Evolutionary conservation across 106 monocot species (phyloP), one percentile per base, ranked within the genome.

Genomic region (Vanilla planifolia): DNA sequence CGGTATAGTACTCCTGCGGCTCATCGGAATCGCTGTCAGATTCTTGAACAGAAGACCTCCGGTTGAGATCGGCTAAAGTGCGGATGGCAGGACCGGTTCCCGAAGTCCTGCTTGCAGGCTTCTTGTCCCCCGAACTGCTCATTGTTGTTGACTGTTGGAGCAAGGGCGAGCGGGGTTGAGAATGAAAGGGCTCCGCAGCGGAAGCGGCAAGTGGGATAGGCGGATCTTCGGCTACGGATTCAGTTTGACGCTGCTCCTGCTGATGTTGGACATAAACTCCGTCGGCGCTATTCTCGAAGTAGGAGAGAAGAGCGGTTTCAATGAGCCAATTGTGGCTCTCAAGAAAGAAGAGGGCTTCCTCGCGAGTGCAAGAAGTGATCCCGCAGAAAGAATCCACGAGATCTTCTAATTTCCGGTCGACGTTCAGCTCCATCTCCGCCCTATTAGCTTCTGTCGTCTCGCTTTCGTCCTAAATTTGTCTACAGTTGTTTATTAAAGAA

Each of bases 1-100:
- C 94, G 21, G 94, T 85, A 33, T 83, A 94, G 51, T 82, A 94
- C 77, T 94, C 94, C 65, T 77, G 77, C 7, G 78, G 89, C 24
- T 48, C 80, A 43, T 94, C 89, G 41, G 77, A 77, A 33, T 93
- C 94, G 20, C 61, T 61, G 11, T 83, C 83, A 3, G 85, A 85
- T 11, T 73, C 89, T 0, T 74, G 55, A 0, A 51, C 74, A 7
- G 73, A 27, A 37, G 45, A 60, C 13, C 79, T 67, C 8, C 57
- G 57, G 51, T 89, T 85, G 51, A 94, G 80, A 78, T 89, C 94
- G 5, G 94, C 81, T 28, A 94, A 68, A 15, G 94, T 94, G 6
- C 83, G 83, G 57, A 93, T 85, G 15, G 63, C 62, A 8, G 79
- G 39, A 15, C 74, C 63, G 41, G 75, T 35, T 9, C 73, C 67